phyloP scores from a whole-genome alignment of 352 stramenopile species.

The Phytophthora hybrid region DNA sequence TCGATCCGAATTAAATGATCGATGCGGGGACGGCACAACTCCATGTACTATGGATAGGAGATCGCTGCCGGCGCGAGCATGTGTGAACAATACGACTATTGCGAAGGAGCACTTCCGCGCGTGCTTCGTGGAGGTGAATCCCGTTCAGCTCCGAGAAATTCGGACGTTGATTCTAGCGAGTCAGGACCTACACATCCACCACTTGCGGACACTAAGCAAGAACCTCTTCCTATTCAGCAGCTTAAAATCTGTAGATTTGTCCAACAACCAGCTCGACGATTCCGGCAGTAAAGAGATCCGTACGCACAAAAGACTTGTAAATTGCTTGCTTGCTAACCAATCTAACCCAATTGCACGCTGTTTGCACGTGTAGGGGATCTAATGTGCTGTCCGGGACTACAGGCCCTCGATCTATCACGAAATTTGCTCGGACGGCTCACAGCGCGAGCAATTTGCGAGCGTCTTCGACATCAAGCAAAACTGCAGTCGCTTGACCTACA shows the following conservation, averaged over 20 bases:
- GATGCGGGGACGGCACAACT: background rate
- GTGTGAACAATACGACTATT: background rate
- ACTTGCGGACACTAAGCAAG: conserved; percentile 32
- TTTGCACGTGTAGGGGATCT: conserved; percentile 32
- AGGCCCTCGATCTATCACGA: conserved; percentile 43
- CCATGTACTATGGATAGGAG: background rate
- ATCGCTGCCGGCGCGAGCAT: background rate
- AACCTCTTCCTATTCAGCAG: conserved; percentile 43
- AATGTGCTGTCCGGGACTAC: conserved; percentile 38
- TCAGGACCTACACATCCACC: conserved; percentile 34
- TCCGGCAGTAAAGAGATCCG: conserved; percentile 39
- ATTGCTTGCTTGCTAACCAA: no score
- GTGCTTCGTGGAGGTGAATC: conserved; percentile 48
- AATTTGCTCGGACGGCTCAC: conserved; percentile 47
- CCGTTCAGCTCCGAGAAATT: conserved; percentile 34
- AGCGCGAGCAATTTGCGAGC: conserved; percentile 40
- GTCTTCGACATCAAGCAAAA: conserved; percentile 38
- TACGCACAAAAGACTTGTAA: conserved; percentile 11
- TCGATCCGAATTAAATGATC: conserved; percentile 1
- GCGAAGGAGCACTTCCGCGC: conserved; percentile 32
- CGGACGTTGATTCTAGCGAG: conserved; percentile 35
- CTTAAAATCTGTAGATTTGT: conserved; percentile 38
- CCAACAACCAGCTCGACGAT: conserved; percentile 54
- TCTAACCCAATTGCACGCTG: no score
- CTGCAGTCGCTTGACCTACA: conserved; percentile 44